Evolutionary conservation across 768 basidiomycete species (phyloP), one percentile per base, ranked within the genome.

Genomic region (Russula virescens): DNA sequence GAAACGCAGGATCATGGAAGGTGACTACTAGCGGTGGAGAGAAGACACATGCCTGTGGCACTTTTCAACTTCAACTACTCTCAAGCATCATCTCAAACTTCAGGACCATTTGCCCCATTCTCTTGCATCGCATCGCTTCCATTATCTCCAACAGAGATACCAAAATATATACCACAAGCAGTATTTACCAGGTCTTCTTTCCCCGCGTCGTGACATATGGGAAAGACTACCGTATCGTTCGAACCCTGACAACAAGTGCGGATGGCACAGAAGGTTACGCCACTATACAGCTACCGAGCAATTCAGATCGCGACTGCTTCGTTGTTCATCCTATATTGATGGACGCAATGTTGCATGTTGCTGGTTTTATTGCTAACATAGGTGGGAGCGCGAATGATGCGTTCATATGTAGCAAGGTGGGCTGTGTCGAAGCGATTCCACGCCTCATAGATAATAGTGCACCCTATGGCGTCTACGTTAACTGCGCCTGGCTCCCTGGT

Each of bases 281-380:
- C 2, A 71, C 73, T 0, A 71, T 87, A 26, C 68, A 72, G 28
- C 73, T 86, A 16, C 79, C 80, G 1, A 42, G 63, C 10, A 65
- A 75, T 48, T 62, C 74, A 25, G 64, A 67, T 19, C 70, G 75
- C 28, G 64, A 68, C 28, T 65, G 70, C 14, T 81, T 79, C 63
- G 73, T 77, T 11, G 73, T 76, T 3, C 79, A 85, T 63, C 82
- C 83, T 6, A 69, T 87, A 26, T 87, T 89, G 72, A 74, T 81
- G 61, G 88, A 90, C 65, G 82, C 85, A 0, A 74, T 90, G 34
- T 74, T 89, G 34, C 89, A 90, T 61, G 78, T 82, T 42, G 82
- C 87, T 0, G 89, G 89, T 3, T 88, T 90, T 71, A 73, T 89
- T 38, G 79, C 83, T 26, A 91, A 90, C 70, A 69, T 83, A 68